These are phyloP conservation scores for Arthroderma uncinatum DNA, from an alignment of 2,329 filamentous ascomycete genomes.

Conservation along the genomic window DNA sequence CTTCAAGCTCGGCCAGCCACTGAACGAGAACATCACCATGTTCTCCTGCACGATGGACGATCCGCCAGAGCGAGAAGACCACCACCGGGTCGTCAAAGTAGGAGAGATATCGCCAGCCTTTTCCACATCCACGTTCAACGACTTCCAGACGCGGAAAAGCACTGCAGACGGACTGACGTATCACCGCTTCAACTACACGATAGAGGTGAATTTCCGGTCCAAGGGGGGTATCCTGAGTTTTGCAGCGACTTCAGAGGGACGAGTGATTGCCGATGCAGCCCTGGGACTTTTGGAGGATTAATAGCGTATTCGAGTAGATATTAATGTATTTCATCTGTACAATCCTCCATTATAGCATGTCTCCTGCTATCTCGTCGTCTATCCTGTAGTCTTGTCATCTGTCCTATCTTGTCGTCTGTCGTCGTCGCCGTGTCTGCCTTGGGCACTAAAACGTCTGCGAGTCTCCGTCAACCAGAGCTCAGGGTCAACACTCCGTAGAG, in stretches of 20 bases:
- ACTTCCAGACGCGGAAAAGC: conserved; percentile 1
- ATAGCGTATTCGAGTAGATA: too few species aligned
- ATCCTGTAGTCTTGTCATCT: too few species aligned
- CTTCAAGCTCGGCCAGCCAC: background rate
- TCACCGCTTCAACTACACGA: conserved; percentile 5
- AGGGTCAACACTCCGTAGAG: too few species aligned
- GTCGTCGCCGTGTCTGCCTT: background rate
- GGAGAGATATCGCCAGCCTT: conserved; percentile 4
- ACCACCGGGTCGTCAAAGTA: conserved; percentile 3
- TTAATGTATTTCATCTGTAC: background rate
- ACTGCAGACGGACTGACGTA: background rate
- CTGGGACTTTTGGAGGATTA: background rate
- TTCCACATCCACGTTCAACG: conserved; percentile 1
- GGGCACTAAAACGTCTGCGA: too few species aligned
- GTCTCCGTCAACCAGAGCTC: too few species aligned
- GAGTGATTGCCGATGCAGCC: conserved; percentile 1
- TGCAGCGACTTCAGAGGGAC: conserved; percentile 2
- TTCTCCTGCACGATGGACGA: conserved; percentile 7
- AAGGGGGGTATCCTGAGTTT: conserved; percentile 8
- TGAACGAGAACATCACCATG: conserved; percentile 1
- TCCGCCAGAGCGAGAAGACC: background rate
- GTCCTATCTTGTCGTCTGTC: too few species aligned
- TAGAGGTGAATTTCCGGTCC: conserved; percentile 7
- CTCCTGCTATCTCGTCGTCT: background rate
- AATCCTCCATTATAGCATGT: background rate